Evolutionary conservation across 805 yeast genomes (phyloP).

Genomic region (Kuraishia piskuri): DNA sequence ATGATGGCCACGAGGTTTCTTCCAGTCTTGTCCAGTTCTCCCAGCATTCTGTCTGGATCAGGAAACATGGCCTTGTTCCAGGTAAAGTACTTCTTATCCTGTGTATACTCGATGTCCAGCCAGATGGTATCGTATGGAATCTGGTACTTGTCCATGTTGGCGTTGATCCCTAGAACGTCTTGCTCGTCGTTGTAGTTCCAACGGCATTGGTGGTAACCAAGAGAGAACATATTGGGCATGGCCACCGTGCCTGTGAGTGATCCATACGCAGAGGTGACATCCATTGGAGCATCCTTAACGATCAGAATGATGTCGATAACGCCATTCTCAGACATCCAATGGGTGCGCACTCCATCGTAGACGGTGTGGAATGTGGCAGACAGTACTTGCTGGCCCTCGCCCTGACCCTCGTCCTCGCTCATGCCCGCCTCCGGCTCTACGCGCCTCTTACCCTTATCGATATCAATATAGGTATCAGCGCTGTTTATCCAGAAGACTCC

Average conservation of each 20-base stretch:
- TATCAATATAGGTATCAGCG: constrained; percentile 88
- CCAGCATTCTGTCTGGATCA: constrained; percentile 61
- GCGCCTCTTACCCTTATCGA: constrained; percentile 27
- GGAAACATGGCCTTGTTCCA: constrained; percentile 78
- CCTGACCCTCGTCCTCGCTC: not conserved
- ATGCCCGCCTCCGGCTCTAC: constrained; percentile 2
- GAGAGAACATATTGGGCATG: constrained; percentile 68
- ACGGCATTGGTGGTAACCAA: constrained; percentile 94
- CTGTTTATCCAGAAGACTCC: constrained; percentile 90
- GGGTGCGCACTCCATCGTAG: constrained; percentile 32
- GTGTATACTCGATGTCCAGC: constrained; percentile 92
- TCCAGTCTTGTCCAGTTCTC: constrained; percentile 57
- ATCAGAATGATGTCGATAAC: constrained; percentile 66
- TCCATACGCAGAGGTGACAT: constrained; percentile 55
- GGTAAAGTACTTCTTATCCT: constrained; percentile 79
- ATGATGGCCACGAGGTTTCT: constrained; percentile 77
- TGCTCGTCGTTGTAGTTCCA: constrained; percentile 92
- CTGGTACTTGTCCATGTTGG: constrained; percentile 58
- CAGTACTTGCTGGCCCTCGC: not conserved
- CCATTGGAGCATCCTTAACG: constrained; percentile 45
- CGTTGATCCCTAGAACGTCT: constrained; percentile 70
- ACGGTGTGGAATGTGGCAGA: not conserved
- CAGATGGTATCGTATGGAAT: constrained; percentile 90
- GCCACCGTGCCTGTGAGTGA: constrained; percentile 61
- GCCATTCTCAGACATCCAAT: constrained; percentile 95